Percentiles rank a stretch among this genome's conserved stretches.
phyloP scores from a whole-genome alignment of 208 protist species.

The Leishmania braziliensis region DNA sequence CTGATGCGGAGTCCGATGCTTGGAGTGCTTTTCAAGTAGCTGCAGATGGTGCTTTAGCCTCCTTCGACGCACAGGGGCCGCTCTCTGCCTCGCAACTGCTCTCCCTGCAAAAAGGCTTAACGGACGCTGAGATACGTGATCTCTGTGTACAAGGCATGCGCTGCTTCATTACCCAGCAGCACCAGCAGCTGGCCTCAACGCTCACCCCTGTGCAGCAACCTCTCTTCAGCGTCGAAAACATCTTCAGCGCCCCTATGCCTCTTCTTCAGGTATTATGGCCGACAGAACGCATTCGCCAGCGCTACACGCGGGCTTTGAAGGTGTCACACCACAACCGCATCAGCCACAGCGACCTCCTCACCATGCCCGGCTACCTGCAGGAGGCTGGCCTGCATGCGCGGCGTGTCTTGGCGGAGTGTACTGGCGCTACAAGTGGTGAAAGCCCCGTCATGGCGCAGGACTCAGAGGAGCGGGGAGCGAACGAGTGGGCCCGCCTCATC shows the following conservation, averaged over 20 bases:
- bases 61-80: conserved; percentile 14
- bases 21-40: neutral
- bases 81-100: conserved; percentile 20
- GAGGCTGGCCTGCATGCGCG: conserved; percentile 23
- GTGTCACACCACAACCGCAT: conserved; percentile 5
- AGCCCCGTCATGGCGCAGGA: neutral
- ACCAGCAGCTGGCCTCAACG: neutral
- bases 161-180: neutral
- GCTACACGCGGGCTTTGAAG: conserved; percentile 15
- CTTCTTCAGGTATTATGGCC: conserved; percentile 15
- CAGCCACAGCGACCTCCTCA: conserved; percentile 17
- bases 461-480: neutral
- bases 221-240: neutral
- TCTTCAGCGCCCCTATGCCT: conserved; percentile 12
- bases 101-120: conserved; percentile 20
- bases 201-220: neutral
- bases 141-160: conserved; percentile 10
- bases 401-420: neutral
- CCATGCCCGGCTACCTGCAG: conserved; percentile 17
- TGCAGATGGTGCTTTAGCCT: conserved; percentile 1
- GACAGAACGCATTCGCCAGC: neutral
- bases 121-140: conserved; percentile 10
- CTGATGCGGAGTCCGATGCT: neutral
- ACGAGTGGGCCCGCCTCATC: conserved; percentile 49
- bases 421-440: neutral